Evolutionary conservation across 2,329 filamentous ascomycete species (phyloP).

Genomic region (Sporothrix mexicana): DNA sequence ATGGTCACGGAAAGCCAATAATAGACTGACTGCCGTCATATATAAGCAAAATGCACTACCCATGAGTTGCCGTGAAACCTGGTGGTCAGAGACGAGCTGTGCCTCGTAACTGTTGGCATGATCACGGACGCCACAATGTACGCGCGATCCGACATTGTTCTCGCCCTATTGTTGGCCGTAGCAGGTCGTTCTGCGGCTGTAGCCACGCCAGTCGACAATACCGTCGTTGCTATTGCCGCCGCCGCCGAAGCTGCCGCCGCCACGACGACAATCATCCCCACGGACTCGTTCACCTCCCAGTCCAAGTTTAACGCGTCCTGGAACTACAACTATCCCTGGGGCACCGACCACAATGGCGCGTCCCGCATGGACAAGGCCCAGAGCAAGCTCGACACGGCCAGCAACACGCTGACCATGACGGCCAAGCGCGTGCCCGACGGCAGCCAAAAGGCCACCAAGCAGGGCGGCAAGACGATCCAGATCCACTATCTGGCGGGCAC

Average conservation of each 20-base stretch:
- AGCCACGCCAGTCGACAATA: background rate
- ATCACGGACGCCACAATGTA: background rate
- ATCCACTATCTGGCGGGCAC: constrained; percentile 61
- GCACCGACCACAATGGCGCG: constrained; percentile 62
- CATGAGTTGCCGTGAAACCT: no score
- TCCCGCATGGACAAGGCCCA: constrained; percentile 60
- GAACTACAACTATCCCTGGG: constrained; percentile 63
- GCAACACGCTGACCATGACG: constrained; percentile 54
- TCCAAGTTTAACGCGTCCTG: constrained; percentile 53
- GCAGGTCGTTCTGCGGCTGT: background rate
- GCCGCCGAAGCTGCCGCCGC: constrained; percentile 33
- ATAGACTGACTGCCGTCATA: background rate
- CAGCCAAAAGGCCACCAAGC: constrained; percentile 46
- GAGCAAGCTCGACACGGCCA: constrained; percentile 46
- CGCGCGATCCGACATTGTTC: no score
- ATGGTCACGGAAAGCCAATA: no score
- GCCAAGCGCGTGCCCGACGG: constrained; percentile 50
- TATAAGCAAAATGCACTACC: background rate
- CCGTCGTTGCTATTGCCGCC: no score
- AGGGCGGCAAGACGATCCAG: constrained; percentile 49
- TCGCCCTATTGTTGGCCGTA: background rate
- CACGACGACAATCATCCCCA: constrained; percentile 49
- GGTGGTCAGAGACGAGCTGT: no score
- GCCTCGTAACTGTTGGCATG: background rate
- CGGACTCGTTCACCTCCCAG: constrained; percentile 48